phyloP scores from a whole-genome alignment of 768 basidiomycete species.

The Mycena crocata region DNA sequence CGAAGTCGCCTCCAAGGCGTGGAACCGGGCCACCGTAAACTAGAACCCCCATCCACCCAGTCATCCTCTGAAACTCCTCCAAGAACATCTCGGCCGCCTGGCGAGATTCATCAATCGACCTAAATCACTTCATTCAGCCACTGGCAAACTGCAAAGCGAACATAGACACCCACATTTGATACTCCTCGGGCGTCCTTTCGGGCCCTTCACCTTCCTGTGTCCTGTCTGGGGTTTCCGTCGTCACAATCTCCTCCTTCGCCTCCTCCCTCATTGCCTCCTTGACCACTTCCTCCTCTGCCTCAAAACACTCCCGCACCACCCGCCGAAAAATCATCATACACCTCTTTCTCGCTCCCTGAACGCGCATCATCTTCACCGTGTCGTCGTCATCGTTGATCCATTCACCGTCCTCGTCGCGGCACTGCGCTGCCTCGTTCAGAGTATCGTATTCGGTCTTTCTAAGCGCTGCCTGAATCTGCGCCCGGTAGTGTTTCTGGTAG shows the following conservation, averaged over 20 bases:
- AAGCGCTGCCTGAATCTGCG: background rate
- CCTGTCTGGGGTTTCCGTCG: background rate
- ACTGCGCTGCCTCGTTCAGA: conserved; percentile 9
- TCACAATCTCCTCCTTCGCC: background rate
- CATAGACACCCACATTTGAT: conserved; percentile 11
- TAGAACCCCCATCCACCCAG: conserved; percentile 5
- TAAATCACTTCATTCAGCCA: background rate
- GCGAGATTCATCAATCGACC: conserved; percentile 8
- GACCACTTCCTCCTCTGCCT: background rate
- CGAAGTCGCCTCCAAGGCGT: background rate
- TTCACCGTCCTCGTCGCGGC: conserved; percentile 4
- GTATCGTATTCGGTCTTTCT: background rate
- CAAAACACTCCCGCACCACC: background rate
- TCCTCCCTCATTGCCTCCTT: background rate
- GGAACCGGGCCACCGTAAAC: conserved; percentile 9
- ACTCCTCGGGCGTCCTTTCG: background rate
- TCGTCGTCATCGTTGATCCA: conserved; percentile 13
- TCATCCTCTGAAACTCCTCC: background rate
- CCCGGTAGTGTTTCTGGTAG: background rate
- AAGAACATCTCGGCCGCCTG: background rate
- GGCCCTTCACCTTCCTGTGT: too few species aligned
- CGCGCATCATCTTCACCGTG: background rate
- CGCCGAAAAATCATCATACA: background rate
- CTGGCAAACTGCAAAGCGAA: too few species aligned
- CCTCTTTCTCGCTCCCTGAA: background rate